Percentiles rank a stretch among this genome's conserved stretches.
Conservation (phyloP, 306 rosid species). For the Potentilla sterilis region DNA sequence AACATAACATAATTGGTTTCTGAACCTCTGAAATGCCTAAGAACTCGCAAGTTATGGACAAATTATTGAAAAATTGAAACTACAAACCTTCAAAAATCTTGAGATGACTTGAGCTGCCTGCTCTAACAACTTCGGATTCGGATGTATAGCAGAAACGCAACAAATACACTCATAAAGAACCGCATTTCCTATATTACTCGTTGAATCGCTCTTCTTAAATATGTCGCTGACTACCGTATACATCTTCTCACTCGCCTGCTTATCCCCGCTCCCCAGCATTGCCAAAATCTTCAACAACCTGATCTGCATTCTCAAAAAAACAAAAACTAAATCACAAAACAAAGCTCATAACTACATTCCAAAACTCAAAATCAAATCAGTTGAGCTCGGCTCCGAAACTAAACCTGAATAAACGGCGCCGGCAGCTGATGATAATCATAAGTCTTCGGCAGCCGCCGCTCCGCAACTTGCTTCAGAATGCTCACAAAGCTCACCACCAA, state of each 20-base stretch:
- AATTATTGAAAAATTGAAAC: background rate
- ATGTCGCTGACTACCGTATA: slow-evolving; percentile 79
- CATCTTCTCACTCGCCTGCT: slow-evolving; percentile 85
- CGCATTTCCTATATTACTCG: slow-evolving; percentile 90
- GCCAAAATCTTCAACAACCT: slow-evolving; percentile 85
- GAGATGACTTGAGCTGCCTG: slow-evolving; percentile 84
- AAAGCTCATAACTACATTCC: background rate
- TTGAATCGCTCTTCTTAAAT: slow-evolving; percentile 71
- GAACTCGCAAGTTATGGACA: background rate
- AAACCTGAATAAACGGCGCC: slow-evolving; percentile 87
- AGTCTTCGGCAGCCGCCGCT: slow-evolving; percentile 77
- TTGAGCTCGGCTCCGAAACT: background rate
- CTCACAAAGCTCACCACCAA: slow-evolving; percentile 78
- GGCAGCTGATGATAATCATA: slow-evolving; percentile 94
- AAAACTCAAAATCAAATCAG: background rate
- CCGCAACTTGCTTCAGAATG: slow-evolving; percentile 87
- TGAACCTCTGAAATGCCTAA: background rate
- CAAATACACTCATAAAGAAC: slow-evolving; percentile 80
- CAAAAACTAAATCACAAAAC: background rate
- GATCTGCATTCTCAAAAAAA: slow-evolving; percentile 50
- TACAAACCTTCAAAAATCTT: slow-evolving; percentile 78
- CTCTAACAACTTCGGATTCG: slow-evolving; percentile 74
- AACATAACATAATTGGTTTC: background rate
- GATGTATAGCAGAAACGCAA: slow-evolving; percentile 74
- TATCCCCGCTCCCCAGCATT: slow-evolving; percentile 80